A percentile compares a stretch with the other conserved stretches of the same genome.
Conservation (phyloP, 306 rosid genomes). For the Vigna trinervia region DNA sequence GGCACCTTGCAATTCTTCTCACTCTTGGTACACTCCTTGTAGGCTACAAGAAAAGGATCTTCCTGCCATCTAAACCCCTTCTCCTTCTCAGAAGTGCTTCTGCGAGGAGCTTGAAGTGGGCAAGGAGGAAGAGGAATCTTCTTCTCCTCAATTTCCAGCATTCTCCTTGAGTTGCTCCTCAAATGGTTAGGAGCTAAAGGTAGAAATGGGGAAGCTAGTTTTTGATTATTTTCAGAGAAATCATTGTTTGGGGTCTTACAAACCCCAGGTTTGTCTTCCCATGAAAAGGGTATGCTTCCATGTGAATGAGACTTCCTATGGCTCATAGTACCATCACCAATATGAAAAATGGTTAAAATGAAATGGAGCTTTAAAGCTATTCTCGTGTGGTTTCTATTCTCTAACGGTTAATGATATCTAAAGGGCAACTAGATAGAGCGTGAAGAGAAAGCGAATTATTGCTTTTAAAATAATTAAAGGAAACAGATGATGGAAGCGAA, state of each 20-base stretch:
- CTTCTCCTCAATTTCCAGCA: slow-evolving; percentile 24
- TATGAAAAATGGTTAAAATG: slow-evolving; percentile 1
- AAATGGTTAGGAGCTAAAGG: slow-evolving; percentile 18
- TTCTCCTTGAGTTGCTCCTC: slow-evolving; percentile 15
- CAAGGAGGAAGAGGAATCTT: slow-evolving; percentile 86
- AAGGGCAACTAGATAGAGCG: slow-evolving; percentile 63
- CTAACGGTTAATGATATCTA: slow-evolving; percentile 54
- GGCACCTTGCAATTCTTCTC: slow-evolving; percentile 44
- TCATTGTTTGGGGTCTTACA: slow-evolving; percentile 57
- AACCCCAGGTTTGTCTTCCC: slow-evolving; percentile 87
- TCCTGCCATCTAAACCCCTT: slow-evolving; percentile 63
- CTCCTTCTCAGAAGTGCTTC: slow-evolving; percentile 66
- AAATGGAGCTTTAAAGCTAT: slow-evolving; percentile 19
- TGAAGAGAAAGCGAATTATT: slow-evolving; percentile 60
- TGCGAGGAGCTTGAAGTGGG: slow-evolving; percentile 43
- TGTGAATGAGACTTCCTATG: slow-evolving; percentile 72
- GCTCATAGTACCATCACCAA: slow-evolving; percentile 50
- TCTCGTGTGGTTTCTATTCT: slow-evolving; percentile 53
- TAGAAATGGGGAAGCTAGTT: slow-evolving; percentile 26
- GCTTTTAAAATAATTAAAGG: slow-evolving; percentile 50
- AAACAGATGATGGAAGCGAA: slow-evolving; percentile 38
- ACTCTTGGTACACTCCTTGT: slow-evolving; percentile 72
- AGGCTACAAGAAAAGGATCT: slow-evolving; percentile 88
- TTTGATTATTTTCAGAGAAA: slow-evolving; percentile 38
- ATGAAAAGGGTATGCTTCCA: slow-evolving; percentile 89